Conservation (phyloP, 768 basidiomycete genomes). For the Leccinellum albellum region DNA sequence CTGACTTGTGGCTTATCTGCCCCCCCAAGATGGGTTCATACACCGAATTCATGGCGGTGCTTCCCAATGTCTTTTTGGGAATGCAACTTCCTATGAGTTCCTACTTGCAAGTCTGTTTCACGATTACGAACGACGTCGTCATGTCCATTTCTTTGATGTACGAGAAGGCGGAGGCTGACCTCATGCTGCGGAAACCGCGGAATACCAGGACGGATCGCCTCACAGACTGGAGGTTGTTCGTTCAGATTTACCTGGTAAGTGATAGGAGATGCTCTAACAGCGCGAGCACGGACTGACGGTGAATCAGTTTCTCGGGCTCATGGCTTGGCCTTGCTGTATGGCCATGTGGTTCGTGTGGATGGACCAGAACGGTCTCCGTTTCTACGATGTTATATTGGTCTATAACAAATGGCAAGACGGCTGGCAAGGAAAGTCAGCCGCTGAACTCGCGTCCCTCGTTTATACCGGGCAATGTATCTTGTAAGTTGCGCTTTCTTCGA, state of each 20-base stretch:
- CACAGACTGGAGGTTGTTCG: constrained; percentile 45
- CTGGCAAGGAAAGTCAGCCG: constrained; percentile 30
- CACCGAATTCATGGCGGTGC: constrained; percentile 55
- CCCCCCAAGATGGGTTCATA: constrained; percentile 45
- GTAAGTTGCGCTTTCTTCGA: constrained; percentile 30
- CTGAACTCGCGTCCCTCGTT: constrained; percentile 34
- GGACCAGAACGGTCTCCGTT: constrained; percentile 31
- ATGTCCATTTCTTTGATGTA: constrained; percentile 49
- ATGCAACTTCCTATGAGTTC: constrained; percentile 56
- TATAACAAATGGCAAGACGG: constrained; percentile 39
- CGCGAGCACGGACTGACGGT: neutral
- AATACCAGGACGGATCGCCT: constrained; percentile 46
- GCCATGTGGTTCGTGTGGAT: constrained; percentile 40
- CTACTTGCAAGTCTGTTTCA: constrained; percentile 53
- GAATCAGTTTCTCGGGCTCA: constrained; percentile 39
- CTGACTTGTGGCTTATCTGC: neutral
- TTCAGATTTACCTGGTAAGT: constrained; percentile 45
- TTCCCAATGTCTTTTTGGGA: constrained; percentile 55
- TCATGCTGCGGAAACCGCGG: constrained; percentile 47
- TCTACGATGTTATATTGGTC: constrained; percentile 35
- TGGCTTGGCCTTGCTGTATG: constrained; percentile 45
- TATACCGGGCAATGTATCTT: constrained; percentile 40
- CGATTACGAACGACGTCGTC: constrained; percentile 47
- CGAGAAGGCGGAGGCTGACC: constrained; percentile 49
- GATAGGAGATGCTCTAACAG: neutral